Evolutionary conservation across 1,139 yeast genomes (phyloP).

Genomic region (Blastobotrys apis): DNA sequence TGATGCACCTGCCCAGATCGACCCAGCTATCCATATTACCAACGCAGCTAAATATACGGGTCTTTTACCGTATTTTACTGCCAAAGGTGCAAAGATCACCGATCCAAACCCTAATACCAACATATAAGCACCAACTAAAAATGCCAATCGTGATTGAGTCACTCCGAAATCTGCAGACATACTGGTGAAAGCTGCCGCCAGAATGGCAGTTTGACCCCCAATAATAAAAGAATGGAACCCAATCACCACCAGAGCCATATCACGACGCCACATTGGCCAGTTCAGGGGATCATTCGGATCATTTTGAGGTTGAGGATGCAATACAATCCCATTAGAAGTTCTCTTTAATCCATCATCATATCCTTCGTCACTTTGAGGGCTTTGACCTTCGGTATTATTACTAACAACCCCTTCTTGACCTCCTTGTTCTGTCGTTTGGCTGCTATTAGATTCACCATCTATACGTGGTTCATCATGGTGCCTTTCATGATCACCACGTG

Average conservation of each 20-base stretch:
- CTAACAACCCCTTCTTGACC: too few species aligned
- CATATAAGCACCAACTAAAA: constrained; percentile 59
- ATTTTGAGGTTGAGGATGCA: constrained; percentile 73
- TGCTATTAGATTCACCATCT: too few species aligned
- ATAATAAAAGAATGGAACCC: constrained; percentile 59
- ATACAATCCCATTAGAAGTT: constrained; percentile 51
- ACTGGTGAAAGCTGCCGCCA: constrained; percentile 53
- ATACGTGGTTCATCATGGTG: too few species aligned
- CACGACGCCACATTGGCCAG: constrained; percentile 62
- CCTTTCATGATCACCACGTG: too few species aligned
- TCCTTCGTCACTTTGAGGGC: constrained; percentile 9
- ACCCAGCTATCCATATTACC: constrained; percentile 48
- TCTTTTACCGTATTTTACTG: constrained; percentile 58
- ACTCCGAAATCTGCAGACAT: constrained; percentile 45
- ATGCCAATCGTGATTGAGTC: constrained; percentile 45
- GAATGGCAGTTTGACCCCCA: constrained; percentile 60
- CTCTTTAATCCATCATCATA: constrained; percentile 40
- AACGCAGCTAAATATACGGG: constrained; percentile 50
- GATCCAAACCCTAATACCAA: constrained; percentile 56
- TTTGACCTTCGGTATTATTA: neutral
- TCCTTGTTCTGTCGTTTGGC: too few species aligned
- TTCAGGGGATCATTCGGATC: constrained; percentile 73
- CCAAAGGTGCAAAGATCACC: constrained; percentile 54
- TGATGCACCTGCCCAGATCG: constrained; percentile 53
- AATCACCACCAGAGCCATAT: constrained; percentile 48